Evolutionary conservation across 2,329 filamentous ascomycete species (phyloP).

Genomic region (Fusarium praegraminearum): DNA sequence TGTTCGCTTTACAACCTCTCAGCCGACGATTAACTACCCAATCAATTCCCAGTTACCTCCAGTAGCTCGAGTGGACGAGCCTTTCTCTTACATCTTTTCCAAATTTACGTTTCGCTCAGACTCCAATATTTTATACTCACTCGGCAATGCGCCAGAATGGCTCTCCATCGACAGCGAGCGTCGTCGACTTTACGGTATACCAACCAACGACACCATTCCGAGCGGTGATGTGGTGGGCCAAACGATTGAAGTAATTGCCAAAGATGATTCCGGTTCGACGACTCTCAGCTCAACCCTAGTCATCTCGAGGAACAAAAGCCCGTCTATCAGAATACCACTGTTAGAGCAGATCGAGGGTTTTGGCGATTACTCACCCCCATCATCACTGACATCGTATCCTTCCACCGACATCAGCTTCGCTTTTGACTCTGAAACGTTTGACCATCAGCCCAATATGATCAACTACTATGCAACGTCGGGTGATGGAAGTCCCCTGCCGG

Average conservation of each 20-base stretch:
- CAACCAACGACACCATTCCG: slow-evolving; percentile 63
- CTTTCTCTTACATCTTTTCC: slow-evolving; percentile 79
- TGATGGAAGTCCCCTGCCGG: slow-evolving; percentile 84
- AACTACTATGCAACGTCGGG: slow-evolving; percentile 82
- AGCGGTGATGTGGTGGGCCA: slow-evolving; percentile 67
- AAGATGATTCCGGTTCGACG: slow-evolving; percentile 72
- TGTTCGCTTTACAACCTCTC: slow-evolving; percentile 50
- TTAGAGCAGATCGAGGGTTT: slow-evolving; percentile 68
- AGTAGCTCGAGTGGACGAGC: slow-evolving; percentile 75
- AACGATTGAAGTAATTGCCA: slow-evolving; percentile 75
- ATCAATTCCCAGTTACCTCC: slow-evolving; percentile 88
- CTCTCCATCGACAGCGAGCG: slow-evolving; percentile 74
- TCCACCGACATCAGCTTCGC: slow-evolving; percentile 65
- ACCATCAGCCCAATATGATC: slow-evolving; percentile 61
- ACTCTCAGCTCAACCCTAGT: slow-evolving; percentile 77
- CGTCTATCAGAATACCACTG: slow-evolving; percentile 67
- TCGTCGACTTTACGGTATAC: slow-evolving; percentile 78
- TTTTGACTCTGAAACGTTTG: slow-evolving; percentile 73
- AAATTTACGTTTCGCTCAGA: slow-evolving; percentile 77
- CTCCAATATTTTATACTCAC: slow-evolving; percentile 73
- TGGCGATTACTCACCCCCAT: slow-evolving; percentile 70
- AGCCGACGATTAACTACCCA: slow-evolving; percentile 71
- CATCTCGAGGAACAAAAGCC: slow-evolving; percentile 69
- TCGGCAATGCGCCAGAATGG: slow-evolving; percentile 77
- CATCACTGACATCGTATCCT: slow-evolving; percentile 68